A percentile compares a stretch with the other conserved stretches of the same genome.
Evolutionary conservation across 2,329 filamentous ascomycete genomes (phyloP).

Genomic region (Trichoderma citrinoviride): DNA sequence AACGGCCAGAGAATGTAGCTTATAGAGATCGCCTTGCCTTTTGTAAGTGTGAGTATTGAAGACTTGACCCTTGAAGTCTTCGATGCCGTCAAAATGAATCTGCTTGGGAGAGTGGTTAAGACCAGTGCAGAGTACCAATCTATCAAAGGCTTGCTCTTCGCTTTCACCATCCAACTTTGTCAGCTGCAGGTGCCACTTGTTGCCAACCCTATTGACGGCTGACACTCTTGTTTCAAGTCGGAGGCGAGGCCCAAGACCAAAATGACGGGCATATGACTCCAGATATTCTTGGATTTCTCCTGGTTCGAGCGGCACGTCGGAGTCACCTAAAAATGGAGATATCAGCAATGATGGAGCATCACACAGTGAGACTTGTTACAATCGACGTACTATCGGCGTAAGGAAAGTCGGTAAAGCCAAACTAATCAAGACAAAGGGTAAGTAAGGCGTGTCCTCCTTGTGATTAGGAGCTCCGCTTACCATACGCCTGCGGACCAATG

Average conservation of each 20-base stretch:
- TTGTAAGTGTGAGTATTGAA: conserved; percentile 1
- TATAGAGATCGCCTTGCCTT: neutral
- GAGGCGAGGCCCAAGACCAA: neutral
- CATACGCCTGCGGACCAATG: neutral
- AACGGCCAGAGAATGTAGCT: neutral
- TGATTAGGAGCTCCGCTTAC: neutral
- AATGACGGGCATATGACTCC: neutral
- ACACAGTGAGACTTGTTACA: no score
- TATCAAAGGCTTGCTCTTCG: neutral
- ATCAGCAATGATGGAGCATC: no score
- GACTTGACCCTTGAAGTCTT: neutral
- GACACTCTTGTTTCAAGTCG: neutral
- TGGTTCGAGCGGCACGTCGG: neutral
- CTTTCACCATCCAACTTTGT: neutral
- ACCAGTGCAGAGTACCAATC: neutral
- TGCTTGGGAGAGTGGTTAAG: neutral
- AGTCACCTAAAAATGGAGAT: neutral
- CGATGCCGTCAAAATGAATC: neutral
- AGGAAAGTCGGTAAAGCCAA: conserved; percentile 1
- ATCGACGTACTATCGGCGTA: neutral
- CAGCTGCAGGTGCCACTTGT: neutral
- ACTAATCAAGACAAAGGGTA: neutral
- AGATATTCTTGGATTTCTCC: neutral
- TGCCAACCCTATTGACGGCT: neutral
- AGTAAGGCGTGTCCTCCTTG: no score